These are phyloP conservation scores for Noccaea caerulescens DNA, from an alignment of 345 rosid species.

Conservation along the genomic window DNA sequence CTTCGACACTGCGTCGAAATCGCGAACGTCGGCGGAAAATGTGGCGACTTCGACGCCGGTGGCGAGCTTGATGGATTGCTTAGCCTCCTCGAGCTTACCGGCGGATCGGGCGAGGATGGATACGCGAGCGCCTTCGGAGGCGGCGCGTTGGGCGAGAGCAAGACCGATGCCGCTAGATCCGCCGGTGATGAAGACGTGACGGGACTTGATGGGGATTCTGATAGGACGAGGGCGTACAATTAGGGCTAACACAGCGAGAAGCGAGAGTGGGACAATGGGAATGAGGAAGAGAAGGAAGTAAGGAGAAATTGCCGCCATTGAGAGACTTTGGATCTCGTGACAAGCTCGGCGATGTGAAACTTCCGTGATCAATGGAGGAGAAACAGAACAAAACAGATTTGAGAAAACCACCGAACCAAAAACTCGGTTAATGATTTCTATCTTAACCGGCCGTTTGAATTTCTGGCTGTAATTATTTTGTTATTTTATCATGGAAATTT, in stretches of 20 bases:
- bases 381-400: neutral
- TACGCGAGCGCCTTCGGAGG: constrained; percentile 69
- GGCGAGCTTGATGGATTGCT: constrained; percentile 56
- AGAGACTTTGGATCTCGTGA: constrained; percentile 27
- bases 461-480: neutral
- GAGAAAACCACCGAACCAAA: constrained; percentile 15
- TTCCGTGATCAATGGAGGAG: neutral
- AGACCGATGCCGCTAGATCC: constrained; percentile 92
- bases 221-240: constrained; percentile 65
- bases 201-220: constrained; percentile 64
- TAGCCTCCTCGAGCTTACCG: constrained; percentile 70
- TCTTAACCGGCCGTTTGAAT: constrained; percentile 16
- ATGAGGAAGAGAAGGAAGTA: constrained; percentile 48
- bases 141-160: constrained; percentile 77
- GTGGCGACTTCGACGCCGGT: constrained; percentile 75
- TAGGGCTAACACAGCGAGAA: constrained; percentile 52
- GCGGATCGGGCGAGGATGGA: constrained; percentile 75
- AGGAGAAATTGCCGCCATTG: constrained; percentile 33
- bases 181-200: constrained; percentile 89
- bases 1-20: constrained; percentile 56
- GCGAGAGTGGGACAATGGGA: constrained; percentile 49
- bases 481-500: too few species aligned
- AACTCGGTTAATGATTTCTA: constrained; percentile 1
- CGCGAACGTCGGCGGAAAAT: constrained; percentile 77
- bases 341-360: constrained; percentile 32